phyloP scores from a whole-genome alignment of 1,284 basidiomycete genomes.

The Cryptococcus depauperatus region DNA sequence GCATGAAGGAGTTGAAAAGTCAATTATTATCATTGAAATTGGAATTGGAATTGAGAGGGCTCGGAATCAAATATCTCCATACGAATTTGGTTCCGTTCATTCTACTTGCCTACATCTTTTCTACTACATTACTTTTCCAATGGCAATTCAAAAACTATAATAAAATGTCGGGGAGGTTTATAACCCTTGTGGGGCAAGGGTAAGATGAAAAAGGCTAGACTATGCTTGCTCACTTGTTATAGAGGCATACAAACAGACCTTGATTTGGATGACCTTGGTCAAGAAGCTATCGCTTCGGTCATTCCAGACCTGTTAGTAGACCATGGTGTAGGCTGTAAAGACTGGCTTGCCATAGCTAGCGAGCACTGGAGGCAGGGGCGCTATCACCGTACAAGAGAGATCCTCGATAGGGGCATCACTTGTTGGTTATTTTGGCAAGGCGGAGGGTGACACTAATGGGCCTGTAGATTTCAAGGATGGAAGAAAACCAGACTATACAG shows the following conservation, averaged over 20 bases:
- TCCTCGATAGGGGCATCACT: constrained; percentile 38
- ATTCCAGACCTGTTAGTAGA: constrained; percentile 40
- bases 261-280: constrained; percentile 42
- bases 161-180: not conserved
- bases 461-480: too few relatives aligned
- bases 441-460: too few relatives aligned
- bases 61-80: too few relatives aligned
- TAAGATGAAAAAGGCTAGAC: not conserved
- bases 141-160: too few relatives aligned
- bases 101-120: too few relatives aligned
- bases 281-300: constrained; percentile 36
- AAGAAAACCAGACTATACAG: constrained; percentile 43
- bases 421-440: constrained; percentile 40
- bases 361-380: constrained; percentile 42
- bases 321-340: constrained; percentile 40
- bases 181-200: not conserved
- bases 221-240: not conserved
- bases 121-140: too few relatives aligned
- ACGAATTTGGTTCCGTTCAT: too few relatives aligned
- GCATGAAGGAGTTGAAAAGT: too few relatives aligned
- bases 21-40: too few relatives aligned
- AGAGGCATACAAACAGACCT: constrained; percentile 42
- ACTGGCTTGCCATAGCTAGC: constrained; percentile 43
- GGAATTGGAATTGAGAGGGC: too few relatives aligned
- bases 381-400: constrained; percentile 33